Evolutionary conservation across 345 rosid species (phyloP).

Genomic region (Syzygium jambos): DNA sequence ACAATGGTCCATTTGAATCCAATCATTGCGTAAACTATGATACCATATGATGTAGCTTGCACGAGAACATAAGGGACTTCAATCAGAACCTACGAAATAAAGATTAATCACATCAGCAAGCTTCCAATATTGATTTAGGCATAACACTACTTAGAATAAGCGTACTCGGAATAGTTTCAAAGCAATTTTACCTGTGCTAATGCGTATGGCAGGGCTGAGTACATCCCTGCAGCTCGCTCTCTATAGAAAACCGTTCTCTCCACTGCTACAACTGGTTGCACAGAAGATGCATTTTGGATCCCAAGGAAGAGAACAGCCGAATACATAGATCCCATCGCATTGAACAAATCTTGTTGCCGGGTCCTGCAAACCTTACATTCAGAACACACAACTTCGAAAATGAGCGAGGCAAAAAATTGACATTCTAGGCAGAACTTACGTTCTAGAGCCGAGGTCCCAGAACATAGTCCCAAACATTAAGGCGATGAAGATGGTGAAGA

Average conservation of each 20-base stretch:
- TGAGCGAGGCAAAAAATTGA: background rate
- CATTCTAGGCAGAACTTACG: constrained; percentile 1
- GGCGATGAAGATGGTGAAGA: constrained; percentile 23
- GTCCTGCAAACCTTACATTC: background rate
- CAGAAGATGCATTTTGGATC: constrained; percentile 18
- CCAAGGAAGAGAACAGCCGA: constrained; percentile 33
- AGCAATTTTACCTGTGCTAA: constrained; percentile 27
- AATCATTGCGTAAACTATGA: constrained; percentile 30
- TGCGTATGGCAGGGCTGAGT: constrained; percentile 41
- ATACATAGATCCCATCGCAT: constrained; percentile 40
- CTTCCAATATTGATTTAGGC: background rate
- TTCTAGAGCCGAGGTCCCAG: constrained; percentile 30
- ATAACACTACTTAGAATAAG: background rate
- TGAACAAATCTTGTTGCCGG: constrained; percentile 16
- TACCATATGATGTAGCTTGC: constrained; percentile 19
- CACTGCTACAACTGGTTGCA: constrained; percentile 31
- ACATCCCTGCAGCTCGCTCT: constrained; percentile 51
- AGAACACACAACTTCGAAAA: background rate
- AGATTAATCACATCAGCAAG: background rate
- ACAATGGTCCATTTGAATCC: constrained; percentile 29
- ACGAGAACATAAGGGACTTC: constrained; percentile 30
- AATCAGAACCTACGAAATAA: constrained; percentile 15
- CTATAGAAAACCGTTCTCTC: constrained; percentile 41
- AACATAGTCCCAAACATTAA: constrained; percentile 31
- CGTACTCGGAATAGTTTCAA: background rate